Percentiles rank a stretch among this genome's conserved stretches.
phyloP scores from a whole-genome alignment of 2,329 filamentous ascomycete genomes.

The Beauveria sp. region DNA sequence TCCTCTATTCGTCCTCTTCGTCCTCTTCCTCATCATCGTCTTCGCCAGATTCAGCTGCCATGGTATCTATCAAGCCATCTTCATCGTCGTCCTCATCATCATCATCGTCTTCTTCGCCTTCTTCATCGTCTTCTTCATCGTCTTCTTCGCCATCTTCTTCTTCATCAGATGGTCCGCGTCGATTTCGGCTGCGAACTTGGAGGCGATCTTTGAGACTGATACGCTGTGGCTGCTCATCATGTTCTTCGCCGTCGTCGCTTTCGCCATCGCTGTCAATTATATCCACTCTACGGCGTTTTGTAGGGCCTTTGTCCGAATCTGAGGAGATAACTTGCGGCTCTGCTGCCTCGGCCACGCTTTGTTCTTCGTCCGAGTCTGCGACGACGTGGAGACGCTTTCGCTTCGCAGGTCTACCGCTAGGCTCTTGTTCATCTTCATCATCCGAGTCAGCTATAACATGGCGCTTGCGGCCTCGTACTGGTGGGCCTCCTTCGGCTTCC shows the following conservation, averaged over 20 bases:
- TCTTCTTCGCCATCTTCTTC: constrained; percentile 15
- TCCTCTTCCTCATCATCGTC: constrained; percentile 12
- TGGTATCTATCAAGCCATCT: constrained; percentile 22
- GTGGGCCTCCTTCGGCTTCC: neutral
- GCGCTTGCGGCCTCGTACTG: constrained; percentile 19
- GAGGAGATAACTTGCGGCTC: constrained; percentile 6
- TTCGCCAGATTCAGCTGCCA: constrained; percentile 27
- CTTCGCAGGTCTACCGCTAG: constrained; percentile 14
- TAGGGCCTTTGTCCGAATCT: constrained; percentile 2
- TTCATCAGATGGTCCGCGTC: neutral
- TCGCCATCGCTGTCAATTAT: neutral
- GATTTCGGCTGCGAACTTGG: constrained; percentile 3
- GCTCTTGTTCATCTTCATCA: constrained; percentile 18
- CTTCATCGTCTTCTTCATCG: constrained; percentile 17
- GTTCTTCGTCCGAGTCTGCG: constrained; percentile 17
- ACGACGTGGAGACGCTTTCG: constrained; percentile 17
- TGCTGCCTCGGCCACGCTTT: neutral
- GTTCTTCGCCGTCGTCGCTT: constrained; percentile 14
- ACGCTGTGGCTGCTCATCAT: constrained; percentile 12
- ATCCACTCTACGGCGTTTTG: neutral
- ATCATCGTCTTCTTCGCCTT: constrained; percentile 14
- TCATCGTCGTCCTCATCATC: constrained; percentile 18
- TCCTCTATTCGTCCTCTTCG: constrained; percentile 7
- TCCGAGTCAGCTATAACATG: constrained; percentile 25
- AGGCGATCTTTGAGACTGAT: constrained; percentile 20